Evolutionary conservation across 139 green algal species (phyloP), one percentile per base, ranked within the genome.

Genomic region (Protoeuglena noctilucae): DNA sequence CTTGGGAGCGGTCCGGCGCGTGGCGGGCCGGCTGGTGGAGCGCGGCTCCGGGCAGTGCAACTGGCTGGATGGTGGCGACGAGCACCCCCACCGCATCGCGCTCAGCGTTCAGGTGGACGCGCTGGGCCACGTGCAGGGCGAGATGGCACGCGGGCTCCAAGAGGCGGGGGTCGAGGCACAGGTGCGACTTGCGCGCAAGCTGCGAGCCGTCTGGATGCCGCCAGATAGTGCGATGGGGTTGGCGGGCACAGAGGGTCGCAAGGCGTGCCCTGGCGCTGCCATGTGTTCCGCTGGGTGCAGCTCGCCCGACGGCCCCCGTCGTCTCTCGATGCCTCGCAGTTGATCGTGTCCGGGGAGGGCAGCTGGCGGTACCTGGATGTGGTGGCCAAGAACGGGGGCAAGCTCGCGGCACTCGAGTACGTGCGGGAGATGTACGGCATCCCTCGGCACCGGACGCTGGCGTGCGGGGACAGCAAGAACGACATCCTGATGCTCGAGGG

Each of bases 401-500:
- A 93, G 73, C 68, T 81, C 45, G 72, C 84, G 51, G 78, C 84
- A 2, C 64, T 93, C 24, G 78, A 93, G 43, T 81, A 89, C 41
- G 72, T 90, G 41, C 64, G 85, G 17, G 52, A 59, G 27, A 52
- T 72, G 23, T 81, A 83, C 48, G 70, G 68, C 28, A 78, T 93
- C 62, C 55, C 69, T 0, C 23, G 58, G 2, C 30, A 54, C 1
- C 52, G 60, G 24, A 90, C 79, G 7, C 70, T 94, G 40, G 84
- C 87, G n/a, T 88, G 81, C 28, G 87, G 87, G 0, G 87, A 95
- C 73, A 79, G 59, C 18, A 86, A 84, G 28, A 95, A 95, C 61
- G 87, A 95, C 66, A 87, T 87, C 34, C 67, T 93, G 39, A 94
- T 95, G 87, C 72, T 95, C 27, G 71, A 70, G 34, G 83, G 83